Evolutionary conservation across 495 filamentous ascomycete genomes (phyloP).

Genomic region (Neurospora sp.): DNA sequence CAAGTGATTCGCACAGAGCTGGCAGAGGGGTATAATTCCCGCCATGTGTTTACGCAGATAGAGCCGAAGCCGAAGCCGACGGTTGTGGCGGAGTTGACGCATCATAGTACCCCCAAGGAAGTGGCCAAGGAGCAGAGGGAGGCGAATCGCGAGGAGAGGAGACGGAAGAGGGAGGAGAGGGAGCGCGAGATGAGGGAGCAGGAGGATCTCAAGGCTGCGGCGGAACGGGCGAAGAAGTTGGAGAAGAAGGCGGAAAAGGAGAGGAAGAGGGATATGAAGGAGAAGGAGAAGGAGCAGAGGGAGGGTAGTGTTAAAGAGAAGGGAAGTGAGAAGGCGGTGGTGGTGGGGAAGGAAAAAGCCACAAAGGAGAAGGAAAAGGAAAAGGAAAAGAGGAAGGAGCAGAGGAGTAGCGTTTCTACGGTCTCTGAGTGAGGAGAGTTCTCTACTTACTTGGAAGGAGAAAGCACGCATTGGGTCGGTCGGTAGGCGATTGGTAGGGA

Average conservation of each 20-base stretch:
- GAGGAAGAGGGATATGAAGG: not conserved
- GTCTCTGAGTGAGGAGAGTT: not conserved
- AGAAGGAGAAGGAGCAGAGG: not conserved
- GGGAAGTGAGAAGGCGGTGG: no score
- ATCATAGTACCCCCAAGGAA: not conserved
- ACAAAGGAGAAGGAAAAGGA: not conserved
- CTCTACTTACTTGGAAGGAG: not conserved
- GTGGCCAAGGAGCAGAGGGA: constrained; percentile 3
- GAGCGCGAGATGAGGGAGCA: not conserved
- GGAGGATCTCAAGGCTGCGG: not conserved
- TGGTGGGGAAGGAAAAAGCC: not conserved
- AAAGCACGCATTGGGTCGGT: not conserved
- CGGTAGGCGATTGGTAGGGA: not conserved
- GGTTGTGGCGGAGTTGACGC: not conserved
- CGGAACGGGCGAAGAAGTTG: not conserved
- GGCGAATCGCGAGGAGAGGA: not conserved
- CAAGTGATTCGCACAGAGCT: constrained; percentile 48
- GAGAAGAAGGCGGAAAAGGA: not conserved
- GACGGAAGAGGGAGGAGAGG: not conserved
- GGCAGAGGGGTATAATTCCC: constrained; percentile 54
- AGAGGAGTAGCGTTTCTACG: not conserved
- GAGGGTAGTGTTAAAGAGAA: no score
- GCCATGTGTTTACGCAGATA: constrained; percentile 48
- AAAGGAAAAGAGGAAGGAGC: not conserved
- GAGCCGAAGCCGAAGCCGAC: constrained; percentile 1